phyloP scores from a whole-genome alignment of 306 rosid species.

The Trifolium subterraneum region DNA sequence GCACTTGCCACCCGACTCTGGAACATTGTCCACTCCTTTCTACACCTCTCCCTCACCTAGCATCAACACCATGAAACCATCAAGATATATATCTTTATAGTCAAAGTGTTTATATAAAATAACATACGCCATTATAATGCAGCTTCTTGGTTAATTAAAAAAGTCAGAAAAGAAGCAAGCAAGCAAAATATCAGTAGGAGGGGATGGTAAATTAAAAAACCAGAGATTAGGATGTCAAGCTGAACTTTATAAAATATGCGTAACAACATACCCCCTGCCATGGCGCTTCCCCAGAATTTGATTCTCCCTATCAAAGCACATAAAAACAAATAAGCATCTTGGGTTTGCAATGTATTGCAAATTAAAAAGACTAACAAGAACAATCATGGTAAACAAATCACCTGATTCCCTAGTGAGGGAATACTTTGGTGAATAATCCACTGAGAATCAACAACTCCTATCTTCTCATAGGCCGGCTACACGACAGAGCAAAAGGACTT shows the following conservation, averaged over 20 bases:
- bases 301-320: slow-evolving; percentile 68
- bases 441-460: slow-evolving; percentile 96
- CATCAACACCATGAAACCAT: slow-evolving; percentile 35
- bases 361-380: neutral
- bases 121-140: neutral
- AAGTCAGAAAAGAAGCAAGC: slow-evolving; percentile 1
- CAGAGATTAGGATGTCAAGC: neutral
- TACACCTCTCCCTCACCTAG: slow-evolving; percentile 96
- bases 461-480: slow-evolving; percentile 98
- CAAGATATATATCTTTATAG: slow-evolving; percentile 25
- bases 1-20: slow-evolving; percentile 80
- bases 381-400: slow-evolving; percentile 38
- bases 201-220: neutral
- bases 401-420: slow-evolving; percentile 96
- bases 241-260: slow-evolving; percentile 20
- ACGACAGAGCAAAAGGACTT: slow-evolving; percentile 27
- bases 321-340: slow-evolving; percentile 31
- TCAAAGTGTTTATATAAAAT: neutral
- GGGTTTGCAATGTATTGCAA: neutral
- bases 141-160: slow-evolving; percentile 2
- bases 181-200: slow-evolving; percentile 6
- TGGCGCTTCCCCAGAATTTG: slow-evolving; percentile 70
- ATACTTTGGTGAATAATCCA: slow-evolving; percentile 94
- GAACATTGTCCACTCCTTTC: slow-evolving; percentile 96
- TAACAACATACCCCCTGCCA: slow-evolving; percentile 89